Conservation (phyloP, 257 asterid genomes). For the Nicotiana paniculata region DNA sequence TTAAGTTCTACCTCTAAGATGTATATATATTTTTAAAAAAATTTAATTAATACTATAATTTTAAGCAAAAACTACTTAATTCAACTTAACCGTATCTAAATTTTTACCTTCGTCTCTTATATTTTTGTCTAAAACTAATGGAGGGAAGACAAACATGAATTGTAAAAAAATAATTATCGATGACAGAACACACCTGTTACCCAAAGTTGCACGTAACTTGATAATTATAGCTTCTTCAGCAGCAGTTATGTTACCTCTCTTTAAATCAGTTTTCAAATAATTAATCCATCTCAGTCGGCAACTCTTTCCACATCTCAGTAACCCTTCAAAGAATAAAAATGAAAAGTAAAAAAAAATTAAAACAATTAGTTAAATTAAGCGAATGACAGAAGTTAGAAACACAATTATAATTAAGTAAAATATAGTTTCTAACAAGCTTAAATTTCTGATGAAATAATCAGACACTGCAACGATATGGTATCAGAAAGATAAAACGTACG, state of each 20-base stretch:
- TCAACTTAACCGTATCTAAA: too few relatives aligned
- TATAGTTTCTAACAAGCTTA: background rate
- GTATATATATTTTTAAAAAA: too few relatives aligned
- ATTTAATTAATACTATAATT: too few relatives aligned
- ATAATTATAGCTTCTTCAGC: conserved; percentile 60
- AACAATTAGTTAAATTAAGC: background rate
- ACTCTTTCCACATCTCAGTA: conserved; percentile 83
- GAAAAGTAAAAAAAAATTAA: background rate
- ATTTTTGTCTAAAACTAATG: background rate
- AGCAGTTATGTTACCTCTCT: conserved; percentile 69
- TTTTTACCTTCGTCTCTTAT: too few relatives aligned
- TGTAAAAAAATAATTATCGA: background rate
- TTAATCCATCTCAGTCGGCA: conserved; percentile 88
- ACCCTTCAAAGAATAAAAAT: conserved; percentile 24
- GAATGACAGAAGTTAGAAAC: background rate
- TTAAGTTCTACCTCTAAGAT: too few relatives aligned
- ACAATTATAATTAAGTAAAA: background rate
- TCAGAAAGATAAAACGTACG: too few relatives aligned
- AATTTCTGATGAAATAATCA: background rate
- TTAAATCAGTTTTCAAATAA: conserved; percentile 69
- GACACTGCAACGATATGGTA: background rate
- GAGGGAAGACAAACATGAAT: background rate
- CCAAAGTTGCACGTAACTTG: conserved; percentile 69
- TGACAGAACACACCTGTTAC: conserved; percentile 52
- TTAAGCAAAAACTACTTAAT: too few relatives aligned